Conservation (phyloP, 2,329 filamentous ascomycete genomes). For the Sporothrix variecibatus region DNA sequence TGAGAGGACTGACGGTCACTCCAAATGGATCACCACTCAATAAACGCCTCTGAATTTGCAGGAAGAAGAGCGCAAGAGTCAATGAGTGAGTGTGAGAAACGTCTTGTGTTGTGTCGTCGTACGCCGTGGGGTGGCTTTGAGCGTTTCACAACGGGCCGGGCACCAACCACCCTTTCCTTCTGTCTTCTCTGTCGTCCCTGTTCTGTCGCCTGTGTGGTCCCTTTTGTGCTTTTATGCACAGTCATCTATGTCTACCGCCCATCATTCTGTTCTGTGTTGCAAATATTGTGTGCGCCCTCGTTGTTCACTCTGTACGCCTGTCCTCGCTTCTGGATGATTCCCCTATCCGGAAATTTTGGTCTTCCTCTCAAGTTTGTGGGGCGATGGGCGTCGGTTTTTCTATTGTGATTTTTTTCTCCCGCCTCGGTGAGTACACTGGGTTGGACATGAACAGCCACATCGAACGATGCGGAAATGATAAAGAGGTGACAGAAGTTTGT, state of each 20-base stretch:
- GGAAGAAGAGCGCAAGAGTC: not conserved
- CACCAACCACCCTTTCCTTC: not conserved
- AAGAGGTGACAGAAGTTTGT: not conserved
- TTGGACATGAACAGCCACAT: not conserved
- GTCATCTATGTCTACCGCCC: not conserved
- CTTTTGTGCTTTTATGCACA: too few species aligned
- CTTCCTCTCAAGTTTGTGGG: not conserved
- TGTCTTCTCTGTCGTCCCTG: not conserved
- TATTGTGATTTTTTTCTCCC: too few species aligned
- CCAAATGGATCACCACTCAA: not conserved
- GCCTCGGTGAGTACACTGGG: not conserved
- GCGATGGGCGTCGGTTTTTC: not conserved
- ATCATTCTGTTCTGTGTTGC: not conserved
- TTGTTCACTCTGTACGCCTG: not conserved
- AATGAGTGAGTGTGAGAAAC: too few species aligned
- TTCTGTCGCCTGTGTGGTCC: too few species aligned
- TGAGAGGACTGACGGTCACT: not conserved
- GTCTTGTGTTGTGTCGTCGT: not conserved
- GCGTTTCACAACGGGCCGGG: slow-evolving; percentile 1
- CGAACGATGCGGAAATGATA: not conserved
- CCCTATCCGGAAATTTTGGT: not conserved
- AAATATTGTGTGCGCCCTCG: not conserved
- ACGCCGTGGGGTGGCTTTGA: not conserved
- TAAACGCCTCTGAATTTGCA: not conserved
- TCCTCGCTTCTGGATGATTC: slow-evolving; percentile 6